Evolutionary conservation across 768 basidiomycete species (phyloP), one percentile per base, ranked within the genome.

Genomic region (Flagelloscypha sp.): DNA sequence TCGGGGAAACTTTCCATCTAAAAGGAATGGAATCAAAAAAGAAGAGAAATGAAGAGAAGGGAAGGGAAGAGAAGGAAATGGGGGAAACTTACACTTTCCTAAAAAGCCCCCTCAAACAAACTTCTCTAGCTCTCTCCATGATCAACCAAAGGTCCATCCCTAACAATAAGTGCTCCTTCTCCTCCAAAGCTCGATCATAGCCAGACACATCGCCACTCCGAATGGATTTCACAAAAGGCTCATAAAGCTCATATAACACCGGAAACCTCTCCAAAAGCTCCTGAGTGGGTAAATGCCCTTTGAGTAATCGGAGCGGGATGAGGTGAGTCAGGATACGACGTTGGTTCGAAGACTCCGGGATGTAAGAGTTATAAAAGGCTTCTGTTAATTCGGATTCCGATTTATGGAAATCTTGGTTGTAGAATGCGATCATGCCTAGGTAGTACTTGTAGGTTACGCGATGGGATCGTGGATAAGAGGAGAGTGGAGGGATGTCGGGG

Each of bases 371-470:
- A 48, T 88, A 79, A 54, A 89, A 88, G 6, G 90, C 88, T 47
- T 83, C 76, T 1, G 79, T 83, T 35, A 98, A 70, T 52, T 95
- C 82, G 56, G 84, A 72, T 55, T 92, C 84, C 29, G 89, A 76
- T 85, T 90, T 89, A 24, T 63, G 67, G 50, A 88, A 93, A 32
- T 94, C 84, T 54, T 97, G 95, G 49, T 87, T 87, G 42, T 97
- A 58, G 61, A 98, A 97, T 51, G 78, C 82, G 42, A 98, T 68
- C 79, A 97, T 87, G 43, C 94, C 95, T 31, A 95, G 60, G 53
- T 97, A 97, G 65, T 94, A 99, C 42, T 79, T 70, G 60, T 85
- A 95, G 16, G 93, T 93, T 53, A 87, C 86, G 62, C 92, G 89
- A 58, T 94, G 90, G 12, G 85, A 76, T 17, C 80, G 72, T 13